Conservation (phyloP, 78 protist species). For the Dictyostelium intermedium region DNA sequence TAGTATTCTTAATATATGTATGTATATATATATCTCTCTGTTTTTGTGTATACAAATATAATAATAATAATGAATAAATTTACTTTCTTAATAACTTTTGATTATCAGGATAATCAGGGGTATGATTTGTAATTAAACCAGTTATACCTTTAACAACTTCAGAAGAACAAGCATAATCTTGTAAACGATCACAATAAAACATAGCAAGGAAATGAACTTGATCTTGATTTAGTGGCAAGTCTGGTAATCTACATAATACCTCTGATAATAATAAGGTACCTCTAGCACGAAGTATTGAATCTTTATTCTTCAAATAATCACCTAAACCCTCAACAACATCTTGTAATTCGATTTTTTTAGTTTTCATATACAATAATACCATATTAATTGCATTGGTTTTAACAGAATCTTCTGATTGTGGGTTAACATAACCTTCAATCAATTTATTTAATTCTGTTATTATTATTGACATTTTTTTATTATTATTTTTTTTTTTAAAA, state of each 20-base stretch:
- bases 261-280: conserved; percentile 79
- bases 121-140: conserved; percentile 56
- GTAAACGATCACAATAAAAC: conserved; percentile 59
- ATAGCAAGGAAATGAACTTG: conserved; percentile 37
- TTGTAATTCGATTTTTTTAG: conserved; percentile 10
- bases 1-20: not conserved
- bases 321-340: conserved; percentile 56
- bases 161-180: conserved; percentile 60
- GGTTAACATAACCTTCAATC: not conserved
- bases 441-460: not conserved
- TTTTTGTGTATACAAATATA: too few relatives aligned
- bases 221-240: conserved; percentile 19
- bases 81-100: conserved; percentile 55
- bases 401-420: not conserved
- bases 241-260: conserved; percentile 71
- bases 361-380: conserved; percentile 14
- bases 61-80: too few relatives aligned
- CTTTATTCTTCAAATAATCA: conserved; percentile 75
- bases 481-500: too few relatives aligned
- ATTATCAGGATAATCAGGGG: conserved; percentile 24
- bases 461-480: not conserved
- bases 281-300: conserved; percentile 70
- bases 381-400: not conserved
- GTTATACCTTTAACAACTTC: conserved; percentile 74
- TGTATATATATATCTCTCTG: too few relatives aligned